Base-by-base conservation (phyloP, 2,329 filamentous ascomycete genomes). In the Colletotrichum orbiculare region DNA sequence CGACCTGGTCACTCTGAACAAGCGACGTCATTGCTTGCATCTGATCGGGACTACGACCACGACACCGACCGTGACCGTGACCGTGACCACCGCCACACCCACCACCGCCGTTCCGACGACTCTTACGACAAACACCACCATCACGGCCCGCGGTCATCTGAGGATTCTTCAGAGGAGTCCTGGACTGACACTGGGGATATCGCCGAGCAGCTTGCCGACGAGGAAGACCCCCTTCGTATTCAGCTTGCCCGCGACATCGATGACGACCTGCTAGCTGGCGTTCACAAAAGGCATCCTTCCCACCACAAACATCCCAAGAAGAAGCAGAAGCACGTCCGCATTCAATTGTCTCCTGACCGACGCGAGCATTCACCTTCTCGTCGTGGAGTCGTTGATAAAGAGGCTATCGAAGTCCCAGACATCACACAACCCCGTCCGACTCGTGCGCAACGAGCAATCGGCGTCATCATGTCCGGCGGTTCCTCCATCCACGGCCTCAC, bases 131-230 rank as follows among this genome's bases (percentile, higher is more conserved):
- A 79, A 68, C 75, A 77, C 77, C 85, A 83, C 69, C 77, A 78
- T 74, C 77, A 80, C 71, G 77, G 76, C 75, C 85, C 82, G 70
- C 63, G 60, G 61, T 87, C 86, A 57, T 78, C 75, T 71, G 78
- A 76, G 70, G 79, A 79, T 73, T 85, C 84, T 73, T 92, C 92
- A 78, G 81, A 82, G 68, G 93, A 90, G 64, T 88, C 92, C 72
- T 97, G 93, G 94, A 94, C 92, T 75, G 94, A 97, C 78, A 97
- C 95, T 48, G 95, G 94, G 74, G 96, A 98, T 79, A 88, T 98
- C 73, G 93, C 93, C 74, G 95, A 97, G 82, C 95, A 96, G 84
- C 85, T 94, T 72, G 91, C 88, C 73, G 90, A 92, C 82, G 89
- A 95, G 79, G 89, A 95, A 79, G 93, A 97, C 77, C 92, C 93